phyloP scores from a whole-genome alignment of 2,329 filamentous ascomycete species.

The Biscogniauxia mediterranea region DNA sequence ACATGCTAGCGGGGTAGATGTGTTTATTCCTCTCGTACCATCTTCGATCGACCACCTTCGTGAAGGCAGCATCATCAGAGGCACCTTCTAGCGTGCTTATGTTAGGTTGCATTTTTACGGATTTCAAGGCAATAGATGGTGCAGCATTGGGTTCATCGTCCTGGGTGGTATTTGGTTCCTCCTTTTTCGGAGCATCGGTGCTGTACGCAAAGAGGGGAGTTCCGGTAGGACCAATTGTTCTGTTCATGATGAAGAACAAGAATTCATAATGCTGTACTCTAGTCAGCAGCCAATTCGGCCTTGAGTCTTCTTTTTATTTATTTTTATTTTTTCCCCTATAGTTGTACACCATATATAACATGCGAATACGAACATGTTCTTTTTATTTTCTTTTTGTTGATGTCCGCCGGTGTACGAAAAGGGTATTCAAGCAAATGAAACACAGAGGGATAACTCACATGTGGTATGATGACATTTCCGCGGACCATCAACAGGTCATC shows the following conservation, averaged over 20 bases:
- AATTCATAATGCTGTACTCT: constrained; percentile 83
- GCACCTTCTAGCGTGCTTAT: constrained; percentile 69
- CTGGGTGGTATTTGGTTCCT: constrained; percentile 13
- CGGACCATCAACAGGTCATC: constrained; percentile 94
- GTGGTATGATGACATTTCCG: constrained; percentile 87
- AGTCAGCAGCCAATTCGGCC: constrained; percentile 16
- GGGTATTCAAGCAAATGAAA: neutral
- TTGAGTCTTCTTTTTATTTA: neutral
- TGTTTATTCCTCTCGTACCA: constrained; percentile 99
- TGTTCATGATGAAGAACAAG: constrained; percentile 95
- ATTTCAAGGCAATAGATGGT: constrained; percentile 38
- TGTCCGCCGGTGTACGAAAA: neutral
- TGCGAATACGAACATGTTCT: neutral
- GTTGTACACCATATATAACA: neutral
- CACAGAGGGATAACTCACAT: constrained; percentile 59
- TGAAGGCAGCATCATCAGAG: constrained; percentile 73
- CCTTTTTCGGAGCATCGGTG: constrained; percentile 42
- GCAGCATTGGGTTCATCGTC: constrained; percentile 31
- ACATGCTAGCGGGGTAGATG: constrained; percentile 93
- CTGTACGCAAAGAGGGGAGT: constrained; percentile 74
- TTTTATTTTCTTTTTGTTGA: too few species aligned
- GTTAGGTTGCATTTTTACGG: constrained; percentile 41
- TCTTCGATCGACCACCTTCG: constrained; percentile 90
- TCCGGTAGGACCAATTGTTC: constrained; percentile 70
- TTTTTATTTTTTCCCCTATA: too few species aligned